Conservation (phyloP, 2,329 filamentous ascomycete species). For the Nannizzia gypsea region DNA sequence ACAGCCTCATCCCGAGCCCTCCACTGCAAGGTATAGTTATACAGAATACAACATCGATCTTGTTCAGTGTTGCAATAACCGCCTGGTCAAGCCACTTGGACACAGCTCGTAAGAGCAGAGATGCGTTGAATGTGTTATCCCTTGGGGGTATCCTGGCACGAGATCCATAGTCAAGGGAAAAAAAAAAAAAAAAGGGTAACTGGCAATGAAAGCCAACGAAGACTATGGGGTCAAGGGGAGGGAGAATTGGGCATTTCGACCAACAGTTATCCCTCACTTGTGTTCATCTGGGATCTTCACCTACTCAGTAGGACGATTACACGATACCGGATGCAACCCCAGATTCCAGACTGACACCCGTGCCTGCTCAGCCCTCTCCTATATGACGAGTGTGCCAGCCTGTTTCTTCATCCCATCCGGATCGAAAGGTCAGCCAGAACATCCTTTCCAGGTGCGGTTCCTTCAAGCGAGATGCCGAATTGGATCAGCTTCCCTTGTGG, state of each 20-base stretch:
- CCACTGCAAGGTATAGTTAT: not conserved
- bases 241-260: too few species aligned
- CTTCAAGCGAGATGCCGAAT: not conserved
- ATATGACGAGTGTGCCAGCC: too few species aligned
- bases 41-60: not conserved
- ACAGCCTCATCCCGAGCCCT: not conserved
- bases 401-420: not conserved
- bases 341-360: not conserved
- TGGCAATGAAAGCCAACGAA: not conserved
- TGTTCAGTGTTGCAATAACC: not conserved
- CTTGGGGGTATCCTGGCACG: not conserved
- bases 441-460: not conserved
- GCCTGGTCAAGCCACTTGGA: not conserved
- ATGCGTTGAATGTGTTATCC: not conserved
- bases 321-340: not conserved
- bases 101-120: not conserved
- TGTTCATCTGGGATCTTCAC: not conserved
- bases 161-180: not conserved
- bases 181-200: not conserved
- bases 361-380: not conserved
- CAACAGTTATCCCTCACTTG: not conserved
- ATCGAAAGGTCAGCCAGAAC: not conserved
- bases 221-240: too few species aligned
- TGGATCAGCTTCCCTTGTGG: not conserved
- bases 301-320: not conserved